Evolutionary conservation across 768 basidiomycete genomes (phyloP).

Genomic region (Mycena sanguinolenta): DNA sequence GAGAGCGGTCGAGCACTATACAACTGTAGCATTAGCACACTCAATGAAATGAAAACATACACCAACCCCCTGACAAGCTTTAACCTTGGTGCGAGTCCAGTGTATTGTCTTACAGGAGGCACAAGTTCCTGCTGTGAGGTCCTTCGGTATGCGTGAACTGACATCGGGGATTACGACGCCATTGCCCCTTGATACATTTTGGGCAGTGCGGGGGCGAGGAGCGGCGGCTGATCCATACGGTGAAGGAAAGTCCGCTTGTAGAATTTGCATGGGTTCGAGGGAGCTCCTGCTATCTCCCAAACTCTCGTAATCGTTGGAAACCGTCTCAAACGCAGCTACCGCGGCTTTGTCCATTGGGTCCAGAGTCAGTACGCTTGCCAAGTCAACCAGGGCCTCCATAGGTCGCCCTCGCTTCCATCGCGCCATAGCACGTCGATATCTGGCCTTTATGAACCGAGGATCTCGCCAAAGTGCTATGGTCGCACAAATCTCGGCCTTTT

Average conservation of each 20-base stretch:
- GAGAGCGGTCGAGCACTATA: not conserved
- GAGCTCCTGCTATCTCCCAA: not conserved
- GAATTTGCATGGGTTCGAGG: not conserved
- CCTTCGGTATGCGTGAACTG: not conserved
- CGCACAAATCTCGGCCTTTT: constrained; percentile 12
- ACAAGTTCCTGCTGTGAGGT: constrained; percentile 2
- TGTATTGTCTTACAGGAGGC: constrained; percentile 9
- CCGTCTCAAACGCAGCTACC: constrained; percentile 7
- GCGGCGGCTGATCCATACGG: constrained; percentile 11
- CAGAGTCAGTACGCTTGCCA: constrained; percentile 12
- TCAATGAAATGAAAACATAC: not conserved
- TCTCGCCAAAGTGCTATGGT: constrained; percentile 6
- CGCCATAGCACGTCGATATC: constrained; percentile 16
- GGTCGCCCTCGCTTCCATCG: constrained; percentile 13
- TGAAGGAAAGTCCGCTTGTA: not conserved
- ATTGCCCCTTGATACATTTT: not conserved
- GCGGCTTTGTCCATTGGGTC: constrained; percentile 17
- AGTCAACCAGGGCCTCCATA: constrained; percentile 15
- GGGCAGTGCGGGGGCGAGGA: not conserved
- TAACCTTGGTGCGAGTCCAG: not conserved
- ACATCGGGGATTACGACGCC: constrained; percentile 5
- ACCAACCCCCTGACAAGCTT: constrained; percentile 17
- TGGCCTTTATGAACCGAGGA: constrained; percentile 10
- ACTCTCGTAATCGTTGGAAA: not conserved
- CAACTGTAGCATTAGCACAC: not conserved